Conservation (phyloP, 2,329 filamentous ascomycete genomes). For the Davidsoniella neocaledoniae region DNA sequence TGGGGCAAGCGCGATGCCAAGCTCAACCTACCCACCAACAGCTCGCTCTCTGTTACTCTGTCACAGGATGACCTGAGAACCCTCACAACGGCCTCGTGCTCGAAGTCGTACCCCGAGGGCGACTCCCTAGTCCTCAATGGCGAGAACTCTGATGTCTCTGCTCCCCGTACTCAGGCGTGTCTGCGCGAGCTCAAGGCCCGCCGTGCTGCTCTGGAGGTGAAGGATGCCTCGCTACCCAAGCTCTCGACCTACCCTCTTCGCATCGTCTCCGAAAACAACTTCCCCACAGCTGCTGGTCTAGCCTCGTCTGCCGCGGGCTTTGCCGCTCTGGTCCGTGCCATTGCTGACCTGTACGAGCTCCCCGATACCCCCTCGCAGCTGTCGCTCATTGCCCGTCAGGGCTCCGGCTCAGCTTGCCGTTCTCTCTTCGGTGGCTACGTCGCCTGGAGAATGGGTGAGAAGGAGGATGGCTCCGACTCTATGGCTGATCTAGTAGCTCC, state of each 20-base stretch:
- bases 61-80: constrained; percentile 88
- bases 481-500: constrained; percentile 77
- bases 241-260: constrained; percentile 62
- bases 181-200: constrained; percentile 70
- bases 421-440: constrained; percentile 92
- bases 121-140: constrained; percentile 75
- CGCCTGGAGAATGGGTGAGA: constrained; percentile 70
- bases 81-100: constrained; percentile 89
- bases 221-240: constrained; percentile 60
- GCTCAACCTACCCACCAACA: constrained; percentile 95
- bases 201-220: constrained; percentile 56
- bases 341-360: constrained; percentile 82
- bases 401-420: constrained; percentile 85
- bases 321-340: constrained; percentile 59
- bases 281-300: constrained; percentile 89
- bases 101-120: constrained; percentile 44
- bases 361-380: constrained; percentile 67
- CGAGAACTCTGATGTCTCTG: constrained; percentile 65
- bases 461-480: constrained; percentile 69
- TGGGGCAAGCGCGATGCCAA: constrained; percentile 95
- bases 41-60: constrained; percentile 89
- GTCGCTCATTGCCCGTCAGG: constrained; percentile 77
- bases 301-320: constrained; percentile 55
- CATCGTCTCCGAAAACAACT: constrained; percentile 95
- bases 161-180: constrained; percentile 85